Conservation (phyloP, 371 early-diverging fungal genomes). For the Lichtheimia ornata region DNA sequence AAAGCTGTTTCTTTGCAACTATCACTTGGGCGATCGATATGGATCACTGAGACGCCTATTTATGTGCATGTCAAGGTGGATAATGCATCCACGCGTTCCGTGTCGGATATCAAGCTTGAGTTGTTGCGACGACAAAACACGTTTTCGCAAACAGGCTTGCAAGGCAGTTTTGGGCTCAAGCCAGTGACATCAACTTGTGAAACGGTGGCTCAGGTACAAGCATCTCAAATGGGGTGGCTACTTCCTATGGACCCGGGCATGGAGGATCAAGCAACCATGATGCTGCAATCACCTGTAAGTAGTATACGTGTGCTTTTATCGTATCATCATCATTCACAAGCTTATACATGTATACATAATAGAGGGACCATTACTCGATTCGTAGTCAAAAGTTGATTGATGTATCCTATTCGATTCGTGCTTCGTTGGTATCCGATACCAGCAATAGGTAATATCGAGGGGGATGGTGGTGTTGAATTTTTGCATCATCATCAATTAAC, state of each 20-base stretch:
- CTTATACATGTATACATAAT: background rate
- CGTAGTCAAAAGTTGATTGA: constrained; percentile 26
- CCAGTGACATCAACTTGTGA: constrained; percentile 27
- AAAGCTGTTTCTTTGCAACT: constrained; percentile 17
- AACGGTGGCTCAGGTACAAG: constrained; percentile 7
- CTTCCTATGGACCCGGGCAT: constrained; percentile 19
- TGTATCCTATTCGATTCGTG: constrained; percentile 22
- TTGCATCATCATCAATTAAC: too few species aligned
- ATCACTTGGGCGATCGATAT: constrained; percentile 23
- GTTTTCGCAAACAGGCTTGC: constrained; percentile 10
- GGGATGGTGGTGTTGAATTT: background rate
- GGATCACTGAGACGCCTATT: constrained; percentile 38
- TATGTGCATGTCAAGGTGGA: constrained; percentile 24
- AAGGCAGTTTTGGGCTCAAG: constrained; percentile 11
- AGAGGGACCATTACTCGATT: constrained; percentile 22
- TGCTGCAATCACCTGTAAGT: constrained; percentile 33
- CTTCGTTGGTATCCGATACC: constrained; percentile 18
- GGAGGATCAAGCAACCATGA: constrained; percentile 22
- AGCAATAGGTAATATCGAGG: constrained; percentile 13
- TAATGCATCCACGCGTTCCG: constrained; percentile 16
- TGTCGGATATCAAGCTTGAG: constrained; percentile 26
- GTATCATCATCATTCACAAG: background rate
- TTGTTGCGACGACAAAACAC: constrained; percentile 32
- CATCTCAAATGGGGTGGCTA: constrained; percentile 31
- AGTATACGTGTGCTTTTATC: constrained; percentile 4